Percentiles rank a stretch among this genome's conserved stretches.
phyloP scores from a whole-genome alignment of 495 filamentous ascomycete genomes.

The Tuber borchii region DNA sequence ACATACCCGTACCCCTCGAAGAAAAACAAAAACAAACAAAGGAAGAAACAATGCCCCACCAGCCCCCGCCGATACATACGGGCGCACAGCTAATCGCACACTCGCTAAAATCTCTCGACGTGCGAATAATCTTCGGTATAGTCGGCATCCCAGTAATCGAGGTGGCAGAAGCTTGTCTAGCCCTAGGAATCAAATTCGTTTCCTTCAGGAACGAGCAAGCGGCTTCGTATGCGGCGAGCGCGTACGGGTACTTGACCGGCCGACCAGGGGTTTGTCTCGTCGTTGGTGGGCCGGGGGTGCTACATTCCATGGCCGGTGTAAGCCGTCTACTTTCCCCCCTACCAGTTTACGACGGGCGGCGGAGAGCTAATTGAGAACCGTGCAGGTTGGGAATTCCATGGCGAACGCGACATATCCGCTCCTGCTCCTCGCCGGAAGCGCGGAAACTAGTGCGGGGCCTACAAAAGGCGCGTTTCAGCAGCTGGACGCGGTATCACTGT shows the following conservation, averaged over 20 bases:
- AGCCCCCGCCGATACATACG: constrained; percentile 29
- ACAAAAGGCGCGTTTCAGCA: constrained; percentile 60
- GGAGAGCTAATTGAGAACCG: constrained; percentile 11
- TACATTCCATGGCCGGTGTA: constrained; percentile 59
- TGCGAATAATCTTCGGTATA: constrained; percentile 58
- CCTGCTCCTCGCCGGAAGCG: constrained; percentile 55
- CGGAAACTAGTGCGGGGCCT: constrained; percentile 50
- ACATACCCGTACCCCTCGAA: background rate
- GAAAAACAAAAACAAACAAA: background rate
- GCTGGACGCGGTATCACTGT: constrained; percentile 54
- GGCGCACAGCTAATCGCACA: constrained; percentile 58
- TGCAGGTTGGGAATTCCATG: constrained; percentile 52
- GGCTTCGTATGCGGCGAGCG: constrained; percentile 57
- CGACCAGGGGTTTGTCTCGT: constrained; percentile 58
- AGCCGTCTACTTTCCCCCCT: constrained; percentile 18
- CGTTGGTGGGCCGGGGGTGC: constrained; percentile 59
- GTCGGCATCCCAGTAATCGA: constrained; percentile 62
- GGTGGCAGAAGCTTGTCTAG: constrained; percentile 58
- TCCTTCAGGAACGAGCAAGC: constrained; percentile 63
- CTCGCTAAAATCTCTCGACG: constrained; percentile 51
- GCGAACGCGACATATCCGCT: constrained; percentile 55
- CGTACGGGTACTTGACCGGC: constrained; percentile 61
- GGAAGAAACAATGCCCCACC: background rate
- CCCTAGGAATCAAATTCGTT: constrained; percentile 59
- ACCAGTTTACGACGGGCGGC: background rate